Percentiles rank a stretch among this genome's conserved stretches.
Evolutionary conservation across 306 rosid genomes (phyloP).

Genomic region (Quillaja saponaria): DNA sequence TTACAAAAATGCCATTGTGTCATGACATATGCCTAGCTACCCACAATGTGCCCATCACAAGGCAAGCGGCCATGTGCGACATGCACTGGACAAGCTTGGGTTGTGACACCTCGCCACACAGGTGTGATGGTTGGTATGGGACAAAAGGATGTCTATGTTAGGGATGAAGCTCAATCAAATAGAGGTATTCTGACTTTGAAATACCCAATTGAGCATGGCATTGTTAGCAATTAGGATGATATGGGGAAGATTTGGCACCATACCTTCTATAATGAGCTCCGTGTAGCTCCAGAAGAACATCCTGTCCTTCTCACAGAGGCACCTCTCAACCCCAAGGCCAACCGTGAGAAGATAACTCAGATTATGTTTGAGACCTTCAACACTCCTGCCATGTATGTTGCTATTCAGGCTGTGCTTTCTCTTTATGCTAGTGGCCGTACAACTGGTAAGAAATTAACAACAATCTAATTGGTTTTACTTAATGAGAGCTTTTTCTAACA

Average conservation of each 20-base stretch:
- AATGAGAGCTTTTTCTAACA: background rate
- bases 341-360: conserved; percentile 94
- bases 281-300: conserved; percentile 97
- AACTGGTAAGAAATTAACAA: conserved; percentile 59
- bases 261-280: conserved; percentile 89
- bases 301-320: conserved; percentile 98
- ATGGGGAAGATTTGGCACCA: conserved; percentile 99
- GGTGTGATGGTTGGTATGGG: conserved; percentile 99
- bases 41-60: too few species aligned
- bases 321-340: conserved; percentile 96
- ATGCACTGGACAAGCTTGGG: too few species aligned
- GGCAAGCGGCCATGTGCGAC: too few species aligned
- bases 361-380: conserved; percentile 96
- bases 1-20: too few species aligned
- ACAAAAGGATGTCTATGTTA: conserved; percentile 95
- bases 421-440: conserved; percentile 99
- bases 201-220: conserved; percentile 95
- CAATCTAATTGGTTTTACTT: background rate
- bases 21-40: too few species aligned
- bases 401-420: conserved; percentile 95
- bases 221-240: conserved; percentile 96
- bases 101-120: conserved; percentile 85
- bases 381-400: conserved; percentile 96
- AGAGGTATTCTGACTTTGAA: conserved; percentile 91
- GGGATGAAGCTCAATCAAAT: conserved; percentile 96